Conservation (phyloP, 768 basidiomycete species). For the Coprinopsis sp. region DNA sequence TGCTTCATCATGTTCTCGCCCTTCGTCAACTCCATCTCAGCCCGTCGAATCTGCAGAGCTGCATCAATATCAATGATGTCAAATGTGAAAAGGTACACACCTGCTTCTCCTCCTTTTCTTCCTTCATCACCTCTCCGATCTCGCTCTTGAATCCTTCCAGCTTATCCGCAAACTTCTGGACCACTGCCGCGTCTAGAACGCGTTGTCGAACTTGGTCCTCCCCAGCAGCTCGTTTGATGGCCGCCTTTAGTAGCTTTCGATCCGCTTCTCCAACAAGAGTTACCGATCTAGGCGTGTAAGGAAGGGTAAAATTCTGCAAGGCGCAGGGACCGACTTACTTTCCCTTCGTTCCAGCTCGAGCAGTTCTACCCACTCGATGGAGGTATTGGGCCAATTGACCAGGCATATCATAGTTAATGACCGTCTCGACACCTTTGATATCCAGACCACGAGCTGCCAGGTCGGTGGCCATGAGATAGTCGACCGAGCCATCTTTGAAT, state of each 20-base stretch:
- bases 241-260: conserved; percentile 93
- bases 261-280: conserved; percentile 95
- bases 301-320: background rate
- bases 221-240: conserved; percentile 79
- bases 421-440: conserved; percentile 95
- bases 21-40: conserved; percentile 95
- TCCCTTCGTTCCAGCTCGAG: conserved; percentile 89
- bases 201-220: conserved; percentile 86
- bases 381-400: conserved; percentile 88
- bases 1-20: conserved; percentile 96
- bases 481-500: conserved; percentile 85
- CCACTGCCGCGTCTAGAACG: conserved; percentile 71
- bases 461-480: conserved; percentile 95
- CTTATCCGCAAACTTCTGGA: conserved; percentile 66
- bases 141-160: conserved; percentile 71
- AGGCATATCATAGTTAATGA: conserved; percentile 99
- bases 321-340: conserved; percentile 48
- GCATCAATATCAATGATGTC: conserved; percentile 7
- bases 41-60: conserved; percentile 64
- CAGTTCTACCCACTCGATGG: conserved; percentile 96
- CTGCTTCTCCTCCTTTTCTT: conserved; percentile 95
- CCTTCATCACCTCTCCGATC: conserved; percentile 71
- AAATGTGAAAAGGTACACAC: conserved; percentile 31
- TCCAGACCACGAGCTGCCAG: conserved; percentile 93
- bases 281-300: conserved; percentile 58